phyloP scores from a whole-genome alignment of 192 early-diverging fungal genomes.

The Glomus cerebriforme region DNA sequence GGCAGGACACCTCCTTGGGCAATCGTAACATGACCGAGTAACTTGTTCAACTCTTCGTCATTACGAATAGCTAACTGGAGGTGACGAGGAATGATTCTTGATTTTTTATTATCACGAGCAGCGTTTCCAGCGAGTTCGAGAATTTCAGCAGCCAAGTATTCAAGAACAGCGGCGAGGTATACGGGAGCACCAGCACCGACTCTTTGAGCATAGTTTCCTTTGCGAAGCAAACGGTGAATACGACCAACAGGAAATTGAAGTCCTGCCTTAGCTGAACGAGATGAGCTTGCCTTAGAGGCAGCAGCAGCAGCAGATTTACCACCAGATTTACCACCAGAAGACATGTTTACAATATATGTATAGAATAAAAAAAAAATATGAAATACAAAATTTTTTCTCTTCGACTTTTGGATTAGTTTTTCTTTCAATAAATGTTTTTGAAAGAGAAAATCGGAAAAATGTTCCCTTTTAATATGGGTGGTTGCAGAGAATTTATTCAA shows the following conservation, averaged over 20 bases:
- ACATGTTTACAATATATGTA: slow-evolving; percentile 15
- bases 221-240: slow-evolving; percentile 93
- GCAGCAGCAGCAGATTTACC: slow-evolving; percentile 67
- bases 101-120: slow-evolving; percentile 92
- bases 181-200: slow-evolving; percentile 92
- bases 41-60: slow-evolving; percentile 73
- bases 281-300: slow-evolving; percentile 60
- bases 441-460: too few relatives aligned
- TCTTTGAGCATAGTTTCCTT: slow-evolving; percentile 93
- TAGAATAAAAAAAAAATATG: background rate
- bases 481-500: background rate
- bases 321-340: slow-evolving; percentile 71
- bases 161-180: slow-evolving; percentile 93
- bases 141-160: slow-evolving; percentile 96
- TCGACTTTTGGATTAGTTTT: background rate
- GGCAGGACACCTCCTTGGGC: slow-evolving; percentile 93
- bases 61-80: slow-evolving; percentile 94
- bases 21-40: slow-evolving; percentile 70
- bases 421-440: background rate
- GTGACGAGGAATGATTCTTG: slow-evolving; percentile 95
- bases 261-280: slow-evolving; percentile 86
- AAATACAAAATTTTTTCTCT: background rate
- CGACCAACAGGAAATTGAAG: slow-evolving; percentile 97
- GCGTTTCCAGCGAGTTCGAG: slow-evolving; percentile 96
- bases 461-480: background rate